Evolutionary conservation across 352 stramenopile species (phyloP).

Genomic region (Peronosclerospora sorghi): DNA sequence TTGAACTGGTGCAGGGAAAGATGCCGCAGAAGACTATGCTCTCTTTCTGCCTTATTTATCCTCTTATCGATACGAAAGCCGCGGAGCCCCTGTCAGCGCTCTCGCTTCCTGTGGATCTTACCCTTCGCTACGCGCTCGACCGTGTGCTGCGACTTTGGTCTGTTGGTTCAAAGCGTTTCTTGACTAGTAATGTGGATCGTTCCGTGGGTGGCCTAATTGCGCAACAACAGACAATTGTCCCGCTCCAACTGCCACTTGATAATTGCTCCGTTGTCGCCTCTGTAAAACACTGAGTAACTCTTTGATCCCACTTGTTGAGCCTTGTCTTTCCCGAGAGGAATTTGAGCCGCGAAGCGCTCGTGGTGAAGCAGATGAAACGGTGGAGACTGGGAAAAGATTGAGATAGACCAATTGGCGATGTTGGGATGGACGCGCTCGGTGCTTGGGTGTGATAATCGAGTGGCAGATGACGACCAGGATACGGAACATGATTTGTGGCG

Average conservation of each 20-base stretch:
- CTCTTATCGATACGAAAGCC: slow-evolving; percentile 86
- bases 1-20: slow-evolving; percentile 97
- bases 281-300: too few relatives aligned
- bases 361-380: too few relatives aligned
- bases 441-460: too few relatives aligned
- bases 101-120: slow-evolving; percentile 81
- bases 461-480: too few relatives aligned
- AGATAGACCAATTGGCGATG: too few relatives aligned
- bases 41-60: too few relatives aligned
- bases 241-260: slow-evolving; percentile 93
- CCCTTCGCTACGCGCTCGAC: slow-evolving; percentile 85
- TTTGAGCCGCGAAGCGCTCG: too few relatives aligned
- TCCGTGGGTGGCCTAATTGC: slow-evolving; percentile 96
- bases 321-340: too few relatives aligned
- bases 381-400: too few relatives aligned
- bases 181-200: slow-evolving; percentile 96
- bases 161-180: slow-evolving; percentile 96
- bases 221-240: slow-evolving; percentile 98
- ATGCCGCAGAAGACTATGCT: slow-evolving; percentile 99
- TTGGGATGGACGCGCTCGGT: too few relatives aligned
- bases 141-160: slow-evolving; percentile 92
- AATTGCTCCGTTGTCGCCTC: slow-evolving; percentile 97
- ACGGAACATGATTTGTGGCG: too few relatives aligned
- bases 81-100: slow-evolving; percentile 43
- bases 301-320: too few relatives aligned